phyloP scores from a whole-genome alignment of 2,329 filamentous ascomycete genomes.

The Diaporthe amygdali region DNA sequence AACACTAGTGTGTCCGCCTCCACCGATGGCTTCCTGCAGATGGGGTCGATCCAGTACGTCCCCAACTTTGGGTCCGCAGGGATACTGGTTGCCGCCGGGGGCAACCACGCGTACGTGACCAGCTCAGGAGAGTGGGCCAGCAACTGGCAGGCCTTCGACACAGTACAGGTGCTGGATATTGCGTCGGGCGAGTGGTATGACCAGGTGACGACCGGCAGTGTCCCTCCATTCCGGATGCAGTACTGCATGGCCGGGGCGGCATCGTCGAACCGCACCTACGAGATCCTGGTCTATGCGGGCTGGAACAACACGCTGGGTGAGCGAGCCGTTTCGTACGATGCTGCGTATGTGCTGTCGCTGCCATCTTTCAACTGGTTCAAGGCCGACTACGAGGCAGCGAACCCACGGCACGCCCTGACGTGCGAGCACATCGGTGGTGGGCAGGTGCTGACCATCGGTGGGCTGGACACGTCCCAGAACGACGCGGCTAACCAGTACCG shows the following conservation, averaged over 20 bases:
- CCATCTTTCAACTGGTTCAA: conserved; percentile 32
- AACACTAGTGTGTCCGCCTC: conserved; percentile 6
- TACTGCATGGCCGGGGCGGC: conserved; percentile 31
- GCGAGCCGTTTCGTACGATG: conserved; percentile 27
- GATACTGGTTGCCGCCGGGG: neutral
- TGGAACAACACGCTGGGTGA: conserved; percentile 28
- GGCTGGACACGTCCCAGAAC: conserved; percentile 29
- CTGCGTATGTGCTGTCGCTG: conserved; percentile 31
- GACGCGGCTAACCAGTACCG: conserved; percentile 12
- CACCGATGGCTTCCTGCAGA: neutral
- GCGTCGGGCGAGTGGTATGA: conserved; percentile 28
- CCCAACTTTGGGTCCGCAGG: conserved; percentile 16
- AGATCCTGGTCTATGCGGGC: conserved; percentile 32
- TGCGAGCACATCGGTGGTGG: conserved; percentile 38
- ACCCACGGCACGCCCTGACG: conserved; percentile 29
- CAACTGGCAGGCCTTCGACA: conserved; percentile 14
- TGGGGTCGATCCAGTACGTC: conserved; percentile 9
- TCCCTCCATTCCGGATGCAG: conserved; percentile 27
- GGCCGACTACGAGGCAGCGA: conserved; percentile 27
- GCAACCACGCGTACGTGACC: neutral
- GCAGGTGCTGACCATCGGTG: conserved; percentile 46
- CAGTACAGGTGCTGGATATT: conserved; percentile 27
- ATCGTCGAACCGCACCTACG: conserved; percentile 30
- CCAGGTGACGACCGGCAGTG: conserved; percentile 28
- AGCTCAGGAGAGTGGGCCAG: neutral